Percentiles rank a stretch among this genome's conserved stretches.
These are phyloP conservation scores for Ustilaginoidea virens DNA, from an alignment of 2,329 filamentous ascomycete genomes.

Conservation along the genomic window DNA sequence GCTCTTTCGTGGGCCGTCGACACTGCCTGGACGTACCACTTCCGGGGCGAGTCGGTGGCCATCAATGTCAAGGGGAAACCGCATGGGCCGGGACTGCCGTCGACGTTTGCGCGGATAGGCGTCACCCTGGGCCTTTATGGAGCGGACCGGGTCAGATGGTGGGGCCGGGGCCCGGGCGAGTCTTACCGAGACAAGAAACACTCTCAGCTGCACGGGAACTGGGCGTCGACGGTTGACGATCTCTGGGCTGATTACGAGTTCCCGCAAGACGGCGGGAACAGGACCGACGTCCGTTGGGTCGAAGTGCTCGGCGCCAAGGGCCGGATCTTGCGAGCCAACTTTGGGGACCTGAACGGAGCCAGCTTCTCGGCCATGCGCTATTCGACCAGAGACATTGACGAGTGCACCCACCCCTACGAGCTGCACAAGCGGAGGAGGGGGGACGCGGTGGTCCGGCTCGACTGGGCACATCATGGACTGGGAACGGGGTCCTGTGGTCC, in stretches of 20 bases:
- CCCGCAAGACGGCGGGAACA: constrained; percentile 52
- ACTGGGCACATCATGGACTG: constrained; percentile 46
- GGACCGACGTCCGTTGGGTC: constrained; percentile 47
- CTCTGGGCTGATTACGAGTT: constrained; percentile 49
- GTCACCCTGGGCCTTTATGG: constrained; percentile 30
- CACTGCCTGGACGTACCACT: constrained; percentile 36
- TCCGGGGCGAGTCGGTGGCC: constrained; percentile 30
- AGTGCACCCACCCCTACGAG: constrained; percentile 44
- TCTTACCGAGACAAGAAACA: constrained; percentile 51
- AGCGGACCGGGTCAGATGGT: constrained; percentile 38
- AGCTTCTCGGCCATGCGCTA: constrained; percentile 45
- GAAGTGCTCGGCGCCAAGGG: constrained; percentile 22
- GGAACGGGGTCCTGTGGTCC: constrained; percentile 49
- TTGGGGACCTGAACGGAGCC: constrained; percentile 28
- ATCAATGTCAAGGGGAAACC: constrained; percentile 34
- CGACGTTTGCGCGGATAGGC: constrained; percentile 47
- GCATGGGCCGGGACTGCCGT: constrained; percentile 31
- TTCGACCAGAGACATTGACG: constrained; percentile 34
- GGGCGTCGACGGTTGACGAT: constrained; percentile 28
- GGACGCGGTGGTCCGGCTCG: constrained; percentile 40
- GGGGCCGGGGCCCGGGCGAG: constrained; percentile 51
- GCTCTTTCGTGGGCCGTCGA: constrained; percentile 46
- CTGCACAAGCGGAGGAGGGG: constrained; percentile 30
- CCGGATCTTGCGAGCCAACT: constrained; percentile 26
- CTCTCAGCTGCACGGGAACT: constrained; percentile 42